Evolutionary conservation across 2,329 filamentous ascomycete species (phyloP).

Genomic region (Myrmaecium sp.): DNA sequence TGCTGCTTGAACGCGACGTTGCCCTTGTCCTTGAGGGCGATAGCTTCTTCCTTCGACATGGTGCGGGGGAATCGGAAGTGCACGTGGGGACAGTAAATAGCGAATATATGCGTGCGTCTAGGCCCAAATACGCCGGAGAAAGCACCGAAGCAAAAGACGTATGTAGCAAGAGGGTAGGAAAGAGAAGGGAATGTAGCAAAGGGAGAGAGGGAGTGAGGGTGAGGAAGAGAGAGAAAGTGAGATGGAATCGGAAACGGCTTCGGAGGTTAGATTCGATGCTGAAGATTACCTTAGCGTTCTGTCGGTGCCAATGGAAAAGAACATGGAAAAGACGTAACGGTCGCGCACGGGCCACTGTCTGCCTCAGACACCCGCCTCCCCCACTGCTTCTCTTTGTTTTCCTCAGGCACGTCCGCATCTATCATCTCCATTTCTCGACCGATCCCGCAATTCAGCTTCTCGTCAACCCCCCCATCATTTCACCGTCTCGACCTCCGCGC

Average conservation of each 20-base stretch:
- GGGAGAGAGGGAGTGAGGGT: slow-evolving; percentile 1
- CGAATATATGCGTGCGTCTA: too few species aligned
- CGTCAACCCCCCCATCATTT: slow-evolving; percentile 1
- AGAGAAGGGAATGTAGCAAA: slow-evolving; percentile 3
- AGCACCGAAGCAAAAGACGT: too few species aligned
- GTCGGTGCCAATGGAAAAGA: slow-evolving; percentile 8
- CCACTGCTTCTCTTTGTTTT: not conserved
- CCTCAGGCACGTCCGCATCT: slow-evolving; percentile 1
- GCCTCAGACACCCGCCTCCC: slow-evolving; percentile 1
- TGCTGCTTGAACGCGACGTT: slow-evolving; percentile 83
- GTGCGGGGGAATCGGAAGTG: slow-evolving; percentile 8
- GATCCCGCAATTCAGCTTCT: slow-evolving; percentile 1
- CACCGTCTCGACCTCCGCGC: too few species aligned
- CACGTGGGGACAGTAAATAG: too few species aligned
- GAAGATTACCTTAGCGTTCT: too few species aligned
- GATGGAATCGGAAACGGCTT: not conserved
- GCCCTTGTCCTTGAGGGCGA: slow-evolving; percentile 78
- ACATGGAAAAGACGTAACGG: slow-evolving; percentile 4
- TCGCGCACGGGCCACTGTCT: not conserved
- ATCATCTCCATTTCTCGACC: not conserved
- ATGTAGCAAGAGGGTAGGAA: too few species aligned
- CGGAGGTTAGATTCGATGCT: too few species aligned
- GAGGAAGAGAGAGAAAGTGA: not conserved
- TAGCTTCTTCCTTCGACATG: slow-evolving; percentile 46
- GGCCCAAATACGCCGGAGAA: too few species aligned